A percentile compares a stretch with the other conserved stretches of the same genome.
Evolutionary conservation across 441 rosid genomes (phyloP).

Genomic region (Monsonia emarginata): DNA sequence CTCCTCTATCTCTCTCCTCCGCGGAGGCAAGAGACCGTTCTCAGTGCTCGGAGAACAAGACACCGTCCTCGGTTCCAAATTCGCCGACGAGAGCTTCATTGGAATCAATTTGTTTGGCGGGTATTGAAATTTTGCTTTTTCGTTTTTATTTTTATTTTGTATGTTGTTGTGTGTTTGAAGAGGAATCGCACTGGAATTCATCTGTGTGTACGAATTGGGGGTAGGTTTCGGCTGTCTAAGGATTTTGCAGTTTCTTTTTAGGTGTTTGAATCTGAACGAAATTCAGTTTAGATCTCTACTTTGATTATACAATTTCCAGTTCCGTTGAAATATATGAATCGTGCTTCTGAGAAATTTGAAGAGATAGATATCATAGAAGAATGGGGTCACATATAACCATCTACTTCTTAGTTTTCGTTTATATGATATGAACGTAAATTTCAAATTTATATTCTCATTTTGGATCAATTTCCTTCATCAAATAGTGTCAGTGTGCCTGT

Average conservation of each 20-base stretch:
- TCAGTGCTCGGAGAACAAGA: background rate
- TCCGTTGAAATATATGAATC: background rate
- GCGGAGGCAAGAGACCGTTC: background rate
- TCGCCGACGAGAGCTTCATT: conserved; percentile 1
- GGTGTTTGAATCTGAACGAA: background rate
- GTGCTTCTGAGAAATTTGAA: background rate
- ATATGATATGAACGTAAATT: background rate
- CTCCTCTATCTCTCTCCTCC: background rate
- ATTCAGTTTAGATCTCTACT: background rate
- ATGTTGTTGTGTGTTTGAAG: background rate
- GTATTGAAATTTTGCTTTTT: background rate
- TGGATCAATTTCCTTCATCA: background rate
- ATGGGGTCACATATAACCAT: background rate
- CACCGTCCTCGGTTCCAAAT: background rate
- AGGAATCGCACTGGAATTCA: background rate
- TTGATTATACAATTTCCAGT: background rate
- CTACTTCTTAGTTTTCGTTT: background rate
- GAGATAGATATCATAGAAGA: background rate
- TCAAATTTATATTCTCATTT: background rate
- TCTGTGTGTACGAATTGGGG: background rate
- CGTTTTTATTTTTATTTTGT: background rate
- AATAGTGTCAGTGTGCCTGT: background rate
- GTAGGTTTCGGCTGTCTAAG: background rate
- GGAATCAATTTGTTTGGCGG: background rate
- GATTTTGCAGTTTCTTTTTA: background rate